Base-by-base conservation (phyloP, 495 filamentous ascomycete species). In the Penicillium daleae region DNA sequence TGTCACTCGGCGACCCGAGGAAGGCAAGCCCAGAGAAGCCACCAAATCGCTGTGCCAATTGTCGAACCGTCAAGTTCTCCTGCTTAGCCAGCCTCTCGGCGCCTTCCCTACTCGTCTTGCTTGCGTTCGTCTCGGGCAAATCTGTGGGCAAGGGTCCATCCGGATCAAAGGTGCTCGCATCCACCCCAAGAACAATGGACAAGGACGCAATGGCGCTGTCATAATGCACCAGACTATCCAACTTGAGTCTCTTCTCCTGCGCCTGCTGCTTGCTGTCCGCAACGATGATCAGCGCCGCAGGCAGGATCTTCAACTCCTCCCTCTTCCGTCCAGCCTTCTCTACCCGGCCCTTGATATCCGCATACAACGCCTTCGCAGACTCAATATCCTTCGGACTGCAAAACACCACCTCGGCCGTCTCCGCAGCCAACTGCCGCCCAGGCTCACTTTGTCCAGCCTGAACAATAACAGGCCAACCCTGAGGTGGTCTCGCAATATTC, bases 381-480 rank as follows among this genome's bases (percentile, higher is more conserved):
- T 77, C 75, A 17, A 85, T 66, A 61, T 78, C 72, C 53, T 63
- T 67, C 31, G 76, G 76, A 49, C 69, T 73, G 59, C 76, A 78
- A 62, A 86, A 86, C 2, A 84, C 83, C 29, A 77, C 82, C 66
- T 86, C 83, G 0, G 83, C 83, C 17, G 82, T 84, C 70, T 86
- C 82, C 3, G 77, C 82, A 0, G 83, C 83, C 8, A 86, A 66
- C 66, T 85, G 82, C 8, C 76, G 65, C 0, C 83, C 83, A 0
- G 83, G 81, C 60, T 85, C 82, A 0, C 79, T 82, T 62, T 84
- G 82, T 0, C 83, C 83, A 10, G 82, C 83, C 58, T 86, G 83
- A 12, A 86, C 78, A 54, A 86, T 78, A 0, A 86, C 83, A 3
- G 83, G 83, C 82, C 82, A 85, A 0, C 83, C 82, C 68, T 86